phyloP scores from a whole-genome alignment of 306 rosid species.

The Oxytropis ochrocephala region DNA sequence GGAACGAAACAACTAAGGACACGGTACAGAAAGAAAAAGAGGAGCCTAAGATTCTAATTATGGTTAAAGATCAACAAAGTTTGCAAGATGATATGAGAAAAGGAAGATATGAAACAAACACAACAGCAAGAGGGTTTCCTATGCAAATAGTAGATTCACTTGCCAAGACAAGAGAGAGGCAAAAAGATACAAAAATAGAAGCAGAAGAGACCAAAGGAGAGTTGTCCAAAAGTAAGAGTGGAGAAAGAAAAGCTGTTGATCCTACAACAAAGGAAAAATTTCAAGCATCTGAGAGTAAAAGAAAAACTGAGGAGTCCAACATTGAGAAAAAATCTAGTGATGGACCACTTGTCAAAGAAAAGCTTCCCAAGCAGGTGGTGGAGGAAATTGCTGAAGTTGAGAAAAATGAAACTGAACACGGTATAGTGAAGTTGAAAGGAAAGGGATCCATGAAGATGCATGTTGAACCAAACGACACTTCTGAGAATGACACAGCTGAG shows the following conservation, averaged over 20 bases:
- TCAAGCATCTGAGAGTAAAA: neutral
- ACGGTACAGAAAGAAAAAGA: neutral
- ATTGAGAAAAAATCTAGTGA: too few relatives aligned
- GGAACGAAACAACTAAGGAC: neutral
- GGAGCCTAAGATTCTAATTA: neutral
- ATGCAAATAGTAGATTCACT: neutral
- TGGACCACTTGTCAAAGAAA: too few relatives aligned
- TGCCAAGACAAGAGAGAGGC: neutral
- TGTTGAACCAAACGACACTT: conserved; percentile 15
- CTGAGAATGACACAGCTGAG: neutral
- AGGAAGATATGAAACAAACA: conserved; percentile 1
- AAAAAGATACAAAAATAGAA: neutral
- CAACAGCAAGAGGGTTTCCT: neutral
- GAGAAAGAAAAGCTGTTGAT: conserved; percentile 3
- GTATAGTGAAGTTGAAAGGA: neutral
- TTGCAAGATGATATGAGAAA: neutral
- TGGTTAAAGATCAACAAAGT: neutral
- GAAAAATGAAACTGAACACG: neutral
- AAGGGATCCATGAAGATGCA: conserved; percentile 1
- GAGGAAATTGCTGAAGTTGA: neutral
- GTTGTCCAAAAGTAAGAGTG: neutral
- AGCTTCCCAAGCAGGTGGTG: neutral
- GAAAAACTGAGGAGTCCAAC: neutral
- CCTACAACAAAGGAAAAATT: neutral
- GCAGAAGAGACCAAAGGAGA: neutral